Base-by-base conservation (phyloP, 495 filamentous ascomycete genomes). In the Gamarada debralockiae region DNA sequence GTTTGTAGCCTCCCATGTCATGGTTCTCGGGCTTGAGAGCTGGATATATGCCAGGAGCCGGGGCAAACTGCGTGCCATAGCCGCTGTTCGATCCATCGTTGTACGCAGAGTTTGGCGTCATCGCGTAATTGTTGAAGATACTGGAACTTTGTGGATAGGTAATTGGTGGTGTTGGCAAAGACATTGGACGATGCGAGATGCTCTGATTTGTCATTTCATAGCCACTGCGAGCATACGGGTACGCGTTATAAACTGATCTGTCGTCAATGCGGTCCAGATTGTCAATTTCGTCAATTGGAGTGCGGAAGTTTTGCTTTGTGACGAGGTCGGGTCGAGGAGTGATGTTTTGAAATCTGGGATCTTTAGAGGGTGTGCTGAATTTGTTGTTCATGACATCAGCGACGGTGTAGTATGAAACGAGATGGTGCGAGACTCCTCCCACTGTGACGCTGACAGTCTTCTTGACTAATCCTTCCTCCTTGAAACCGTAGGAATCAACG, bases 391-490 rank as follows among this genome's bases (percentile, higher is more conserved):
- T 75, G 37, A 90, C 84, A 61, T 95, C 90, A 2, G 85, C 79
- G 21, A 90, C 73, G 33, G 72, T 87, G 71, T 96, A 97, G 65
- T 96, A 97, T 0, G 86, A 92, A 36, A 95, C 89, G 44, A 97
- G 69, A 58, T 95, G 89, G 64, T 92, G 90, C 3, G 78, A 80
- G 4, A 87, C 70, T 7, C 82, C 82, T 15, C 81, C 68, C 40
- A 87, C 77, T 2, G 76, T 83, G 22, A 96, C 79, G 50, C 83
- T 90, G 64, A 96, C 88, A 0, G 91, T 96, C 75, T 95, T 96
- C 73, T 97, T 97, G 23, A 96, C 81, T 50, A 96, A 67, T 0
- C 91, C 91, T 2, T 83, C 79, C 37, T 83, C 77, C 69, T 90
- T 92, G 77, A 96, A 96, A 20, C 81, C 83, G 65, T 96, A 96